Evolutionary conservation across 169 alveolate species (phyloP).

Genomic region (Plasmodium berghei): DNA sequence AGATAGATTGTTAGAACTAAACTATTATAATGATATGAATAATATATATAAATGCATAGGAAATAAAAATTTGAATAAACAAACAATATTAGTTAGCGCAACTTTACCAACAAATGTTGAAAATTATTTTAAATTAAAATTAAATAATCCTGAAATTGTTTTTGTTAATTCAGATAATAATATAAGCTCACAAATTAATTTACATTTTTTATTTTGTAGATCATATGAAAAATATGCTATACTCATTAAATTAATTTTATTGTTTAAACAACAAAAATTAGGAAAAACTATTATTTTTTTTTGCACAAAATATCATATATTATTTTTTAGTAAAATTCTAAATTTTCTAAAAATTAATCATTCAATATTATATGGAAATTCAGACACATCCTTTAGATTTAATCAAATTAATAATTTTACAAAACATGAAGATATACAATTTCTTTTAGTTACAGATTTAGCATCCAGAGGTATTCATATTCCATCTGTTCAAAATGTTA

Average conservation of each 20-base stretch:
- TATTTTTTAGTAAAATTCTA: conserved; percentile 85
- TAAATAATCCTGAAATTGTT: conserved; percentile 92
- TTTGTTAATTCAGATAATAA: conserved; percentile 90
- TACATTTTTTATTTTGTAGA: conserved; percentile 82
- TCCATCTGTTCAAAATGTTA: conserved; percentile 96
- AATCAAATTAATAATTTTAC: conserved; percentile 86
- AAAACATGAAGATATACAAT: conserved; percentile 81
- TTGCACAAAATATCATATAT: conserved; percentile 93
- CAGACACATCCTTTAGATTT: conserved; percentile 90
- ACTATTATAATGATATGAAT: conserved; percentile 93
- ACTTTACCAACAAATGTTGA: conserved; percentile 95
- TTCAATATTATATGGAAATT: conserved; percentile 88
- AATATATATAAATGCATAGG: conserved; percentile 85
- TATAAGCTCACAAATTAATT: conserved; percentile 82
- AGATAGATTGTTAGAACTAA: conserved; percentile 95
- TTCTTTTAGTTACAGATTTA: conserved; percentile 98
- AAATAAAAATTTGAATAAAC: conserved; percentile 88
- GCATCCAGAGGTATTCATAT: conserved; percentile 99
- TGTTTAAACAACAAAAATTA: conserved; percentile 78
- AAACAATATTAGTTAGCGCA: conserved; percentile 94
- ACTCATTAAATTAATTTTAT: conserved; percentile 83
- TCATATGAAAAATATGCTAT: conserved; percentile 90
- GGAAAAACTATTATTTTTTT: conserved; percentile 90
- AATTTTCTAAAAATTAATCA: conserved; percentile 78
- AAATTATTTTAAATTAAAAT: conserved; percentile 92